Evolutionary conservation across 768 basidiomycete species (phyloP).

Genomic region (Leccinellum rugosiceps): DNA sequence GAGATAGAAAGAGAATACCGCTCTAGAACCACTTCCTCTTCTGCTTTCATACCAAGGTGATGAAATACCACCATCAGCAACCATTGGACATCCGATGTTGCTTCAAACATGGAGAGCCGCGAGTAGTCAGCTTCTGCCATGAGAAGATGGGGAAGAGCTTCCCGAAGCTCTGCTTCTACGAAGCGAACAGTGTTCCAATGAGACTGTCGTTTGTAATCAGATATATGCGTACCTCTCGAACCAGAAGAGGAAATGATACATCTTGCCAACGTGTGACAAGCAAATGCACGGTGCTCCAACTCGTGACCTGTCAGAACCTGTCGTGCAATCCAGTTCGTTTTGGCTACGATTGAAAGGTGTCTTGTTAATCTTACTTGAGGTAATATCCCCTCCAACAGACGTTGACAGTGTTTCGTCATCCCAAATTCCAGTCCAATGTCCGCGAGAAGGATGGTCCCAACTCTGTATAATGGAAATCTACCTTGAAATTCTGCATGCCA

Average conservation of each 20-base stretch:
- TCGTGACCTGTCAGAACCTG: slow-evolving; percentile 73
- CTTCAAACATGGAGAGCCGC: slow-evolving; percentile 53
- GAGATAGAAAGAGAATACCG: slow-evolving; percentile 47
- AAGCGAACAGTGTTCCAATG: slow-evolving; percentile 13
- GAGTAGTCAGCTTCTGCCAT: slow-evolving; percentile 67
- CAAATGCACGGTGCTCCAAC: slow-evolving; percentile 72
- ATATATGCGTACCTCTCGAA: slow-evolving; percentile 38
- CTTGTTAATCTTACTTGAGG: slow-evolving; percentile 56
- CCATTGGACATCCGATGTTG: slow-evolving; percentile 69
- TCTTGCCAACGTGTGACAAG: slow-evolving; percentile 69
- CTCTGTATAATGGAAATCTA: slow-evolving; percentile 63
- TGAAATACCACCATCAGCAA: slow-evolving; percentile 68
- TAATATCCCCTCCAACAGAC: slow-evolving; percentile 73
- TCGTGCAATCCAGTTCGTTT: background rate
- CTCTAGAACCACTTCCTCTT: slow-evolving; percentile 53
- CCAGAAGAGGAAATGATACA: slow-evolving; percentile 64
- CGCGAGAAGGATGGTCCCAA: slow-evolving; percentile 68
- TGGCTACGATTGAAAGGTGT: background rate
- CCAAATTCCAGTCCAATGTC: slow-evolving; percentile 78
- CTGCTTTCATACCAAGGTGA: slow-evolving; percentile 53
- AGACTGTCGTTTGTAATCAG: slow-evolving; percentile 1
- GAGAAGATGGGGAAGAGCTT: slow-evolving; percentile 59
- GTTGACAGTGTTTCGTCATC: slow-evolving; percentile 61
- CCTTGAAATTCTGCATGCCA: slow-evolving; percentile 82
- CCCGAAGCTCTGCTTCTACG: slow-evolving; percentile 39